Base-by-base conservation (phyloP, 2,329 filamentous ascomycete species). In the Parascedosporium putredinis region DNA sequence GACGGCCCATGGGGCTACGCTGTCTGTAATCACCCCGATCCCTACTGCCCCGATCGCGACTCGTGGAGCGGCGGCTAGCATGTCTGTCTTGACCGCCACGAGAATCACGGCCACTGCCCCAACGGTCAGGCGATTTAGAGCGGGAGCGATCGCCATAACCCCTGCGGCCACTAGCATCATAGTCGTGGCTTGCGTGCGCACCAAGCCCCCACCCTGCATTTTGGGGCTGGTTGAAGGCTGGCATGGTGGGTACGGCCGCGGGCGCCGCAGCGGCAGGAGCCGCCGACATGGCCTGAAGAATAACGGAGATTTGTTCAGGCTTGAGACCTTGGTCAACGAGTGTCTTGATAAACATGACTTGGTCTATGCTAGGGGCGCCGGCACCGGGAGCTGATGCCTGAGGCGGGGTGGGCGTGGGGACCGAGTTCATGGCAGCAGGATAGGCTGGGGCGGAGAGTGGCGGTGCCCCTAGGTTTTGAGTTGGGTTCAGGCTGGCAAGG, bases 51-150 rank as follows among this genome's bases (percentile, higher is more conserved):
- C 73, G 72, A 46, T 77, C 72, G 57, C 70, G 74, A 51, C 77
- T 76, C 31, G 81, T 79, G 16, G 81, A 83, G 60, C 83, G 80
- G 53, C 78, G 83, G 53, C 85, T 83, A 53, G 79, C 83, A 66
- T 83, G 85, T 58, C 86, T 88, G 59, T 78, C 72, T 62, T 71
- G 69, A 58, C 76, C 74, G 56, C 74, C 74, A 55, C 80, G 79
- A 57, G 83, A 83, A 50, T 83, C 82, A 53, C 73, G 75, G 53
- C 79, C 80, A 54, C 76, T 73, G 57, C 81, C 82, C 74, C 85
- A 86, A 56, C 81, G 84, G 51, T 83, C 82, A 47, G 89, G 87
- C 55, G 89, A 95, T 34, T 86, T 81, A 27, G 86, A 91, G 48
- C 89, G 79, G 52, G 85, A 88, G 51, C 86, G 80, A 43, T 61